Evolutionary conservation across 202 grass and related monocot species (phyloP), one percentile per base, ranked within the genome.

Genomic region (Cymbopogon flexuosus): DNA sequence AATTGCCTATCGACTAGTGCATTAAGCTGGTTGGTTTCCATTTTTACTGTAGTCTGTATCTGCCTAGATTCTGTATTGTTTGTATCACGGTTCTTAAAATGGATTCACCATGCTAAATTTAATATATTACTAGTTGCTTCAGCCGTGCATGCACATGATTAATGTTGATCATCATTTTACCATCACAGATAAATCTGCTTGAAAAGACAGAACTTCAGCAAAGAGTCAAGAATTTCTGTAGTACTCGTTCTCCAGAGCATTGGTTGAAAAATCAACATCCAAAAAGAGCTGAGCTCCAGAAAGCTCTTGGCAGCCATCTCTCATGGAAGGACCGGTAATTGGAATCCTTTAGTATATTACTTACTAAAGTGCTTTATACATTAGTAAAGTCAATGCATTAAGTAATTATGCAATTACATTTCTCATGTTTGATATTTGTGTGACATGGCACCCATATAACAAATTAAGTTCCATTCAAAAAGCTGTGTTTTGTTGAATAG

Each of bases 251-350:
- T 82, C 76, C 92, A 59, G 95, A 98, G 77, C 95, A 91, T 86
- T 94, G 92, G 92, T 80, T 84, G 5, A 94, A 93, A 82, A 94
- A 93, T 90, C 95, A 94, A 83, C 90, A 85, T 84, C 92, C 95
- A 64, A 98, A 98, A 83, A 94, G 95, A 95, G 81, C 64, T 74
- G 95, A 98, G 49, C 95, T 98, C 76, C 92, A 93, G 88, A 94
- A 98, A 88, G 95, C 95, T 77, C 90, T 98, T 79, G 95, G 95
- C 57, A 98, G 86, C 83, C 95, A 98, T 94, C 92, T 98, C 47
- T 98, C 95, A 43, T 94, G 92, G 84, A 98, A 98, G 84, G 92
- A 98, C 73, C 90, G 92, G 95, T 94, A 93, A 87, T 78, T 81
- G 29, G 72, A 87, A 90, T 39, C 72, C 56, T 79, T 82, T 59